Conservation (phyloP, 345 rosid genomes). For the Eucalyptus brandiana region DNA sequence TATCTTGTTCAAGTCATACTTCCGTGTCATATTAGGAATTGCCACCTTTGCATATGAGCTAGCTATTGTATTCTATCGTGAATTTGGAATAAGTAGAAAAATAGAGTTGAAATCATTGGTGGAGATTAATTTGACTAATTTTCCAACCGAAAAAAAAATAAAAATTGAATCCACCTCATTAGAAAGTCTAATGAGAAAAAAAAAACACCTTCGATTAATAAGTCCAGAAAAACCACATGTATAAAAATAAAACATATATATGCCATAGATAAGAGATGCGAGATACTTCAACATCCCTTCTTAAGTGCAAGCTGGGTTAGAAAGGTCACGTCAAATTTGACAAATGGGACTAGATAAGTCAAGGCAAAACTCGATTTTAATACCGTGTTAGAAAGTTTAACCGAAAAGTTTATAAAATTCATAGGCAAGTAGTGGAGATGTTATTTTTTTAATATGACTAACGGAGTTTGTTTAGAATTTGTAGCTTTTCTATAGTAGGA, state of each 20-base stretch:
- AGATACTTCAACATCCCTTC: not conserved
- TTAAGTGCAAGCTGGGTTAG: not conserved
- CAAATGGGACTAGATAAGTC: not conserved
- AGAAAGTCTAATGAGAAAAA: not conserved
- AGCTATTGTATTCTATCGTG: not conserved
- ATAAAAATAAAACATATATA: not conserved
- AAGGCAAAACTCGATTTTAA: not conserved
- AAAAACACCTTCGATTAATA: fast-evolving
- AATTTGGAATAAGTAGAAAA: not conserved
- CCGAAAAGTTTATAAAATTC: not conserved
- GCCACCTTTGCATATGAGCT: not conserved
- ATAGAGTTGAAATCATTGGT: not conserved
- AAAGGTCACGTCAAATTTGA: not conserved
- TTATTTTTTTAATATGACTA: not conserved
- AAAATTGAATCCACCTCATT: not conserved
- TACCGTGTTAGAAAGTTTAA: not conserved
- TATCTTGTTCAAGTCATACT: not conserved
- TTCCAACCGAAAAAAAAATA: not conserved
- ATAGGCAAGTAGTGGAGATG: not conserved
- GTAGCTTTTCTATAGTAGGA: not conserved
- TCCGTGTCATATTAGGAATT: not conserved
- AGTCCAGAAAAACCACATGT: not conserved
- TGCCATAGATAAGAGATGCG: fast-evolving
- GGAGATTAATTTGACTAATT: not conserved
- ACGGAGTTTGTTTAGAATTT: not conserved